phyloP scores from a whole-genome alignment of 2,329 filamentous ascomycete genomes.

The Phialemonium atrogriseum region DNA sequence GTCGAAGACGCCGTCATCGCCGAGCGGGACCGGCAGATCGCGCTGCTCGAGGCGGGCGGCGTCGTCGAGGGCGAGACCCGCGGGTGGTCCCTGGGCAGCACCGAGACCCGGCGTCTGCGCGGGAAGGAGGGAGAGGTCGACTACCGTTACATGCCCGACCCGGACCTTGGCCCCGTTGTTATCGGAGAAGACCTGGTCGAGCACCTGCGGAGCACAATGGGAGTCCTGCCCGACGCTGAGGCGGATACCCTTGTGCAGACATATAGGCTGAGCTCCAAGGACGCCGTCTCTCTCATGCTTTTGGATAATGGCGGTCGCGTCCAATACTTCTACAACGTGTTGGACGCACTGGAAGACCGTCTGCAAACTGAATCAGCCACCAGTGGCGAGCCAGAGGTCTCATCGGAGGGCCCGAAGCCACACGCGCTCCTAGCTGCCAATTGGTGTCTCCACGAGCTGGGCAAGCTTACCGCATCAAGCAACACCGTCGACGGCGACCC shows the following conservation, averaged over 20 bases:
- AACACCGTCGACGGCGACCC: no score
- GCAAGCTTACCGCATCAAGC: conserved; percentile 51
- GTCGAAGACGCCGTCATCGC: conserved; percentile 91
- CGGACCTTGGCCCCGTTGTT: conserved; percentile 74
- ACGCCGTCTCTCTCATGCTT: conserved; percentile 70
- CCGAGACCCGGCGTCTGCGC: conserved; percentile 70
- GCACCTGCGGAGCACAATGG: conserved; percentile 54
- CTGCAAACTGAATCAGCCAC: conserved; percentile 10
- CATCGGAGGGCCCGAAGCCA: no score
- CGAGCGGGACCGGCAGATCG: conserved; percentile 83
- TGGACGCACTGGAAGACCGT: conserved; percentile 34
- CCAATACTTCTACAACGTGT: conserved; percentile 70
- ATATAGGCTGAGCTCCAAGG: conserved; percentile 68
- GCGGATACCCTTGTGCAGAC: conserved; percentile 50
- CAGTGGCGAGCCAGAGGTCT: no score
- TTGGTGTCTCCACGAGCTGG: conserved; percentile 70
- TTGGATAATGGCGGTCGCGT: conserved; percentile 72
- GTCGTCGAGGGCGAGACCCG: conserved; percentile 77
- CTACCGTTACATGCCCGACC: conserved; percentile 97
- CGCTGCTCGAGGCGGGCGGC: conserved; percentile 66
- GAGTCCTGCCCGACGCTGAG: conserved; percentile 64
- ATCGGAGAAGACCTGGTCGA: conserved; percentile 63
- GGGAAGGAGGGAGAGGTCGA: conserved; percentile 97
- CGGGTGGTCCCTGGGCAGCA: conserved; percentile 82
- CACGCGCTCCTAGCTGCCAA: conserved; percentile 46